Evolutionary conservation across 257 asterid species (phyloP).

Genomic region (Solanum lignicaule): DNA sequence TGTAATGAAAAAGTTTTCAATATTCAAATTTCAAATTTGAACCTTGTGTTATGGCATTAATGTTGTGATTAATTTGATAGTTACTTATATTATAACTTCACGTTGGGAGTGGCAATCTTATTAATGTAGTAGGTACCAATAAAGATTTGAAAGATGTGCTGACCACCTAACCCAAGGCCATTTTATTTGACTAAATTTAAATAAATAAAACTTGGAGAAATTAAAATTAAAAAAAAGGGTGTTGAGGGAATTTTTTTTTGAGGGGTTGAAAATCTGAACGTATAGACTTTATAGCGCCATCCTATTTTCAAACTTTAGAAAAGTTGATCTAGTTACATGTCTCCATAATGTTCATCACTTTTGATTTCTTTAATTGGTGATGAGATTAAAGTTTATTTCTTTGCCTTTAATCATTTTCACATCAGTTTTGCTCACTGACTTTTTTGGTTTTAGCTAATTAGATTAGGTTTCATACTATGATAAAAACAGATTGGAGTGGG

Average conservation of each 20-base stretch:
- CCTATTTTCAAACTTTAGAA: constrained; percentile 17
- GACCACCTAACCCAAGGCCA: constrained; percentile 18
- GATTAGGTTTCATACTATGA: neutral
- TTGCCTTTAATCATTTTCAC: neutral
- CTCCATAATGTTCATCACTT: constrained; percentile 1
- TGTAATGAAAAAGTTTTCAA: neutral
- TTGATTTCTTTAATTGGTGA: neutral
- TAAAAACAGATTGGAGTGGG: neutral
- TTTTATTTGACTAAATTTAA: constrained; percentile 6
- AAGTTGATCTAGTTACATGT: neutral
- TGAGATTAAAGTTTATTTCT: neutral
- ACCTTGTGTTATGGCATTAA: neutral
- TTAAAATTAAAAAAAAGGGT: neutral
- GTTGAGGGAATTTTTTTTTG: neutral
- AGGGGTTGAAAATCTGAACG: neutral
- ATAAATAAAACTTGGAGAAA: neutral
- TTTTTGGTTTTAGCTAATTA: neutral
- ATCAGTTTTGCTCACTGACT: neutral
- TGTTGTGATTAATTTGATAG: neutral
- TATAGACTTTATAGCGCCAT: neutral
- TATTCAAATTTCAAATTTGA: neutral
- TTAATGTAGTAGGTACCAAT: constrained; percentile 11
- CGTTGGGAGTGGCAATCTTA: neutral
- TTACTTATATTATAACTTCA: neutral
- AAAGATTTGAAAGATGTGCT: constrained; percentile 17